Base-by-base conservation (phyloP, 306 rosid species). In the Castanopsis chinensis region DNA sequence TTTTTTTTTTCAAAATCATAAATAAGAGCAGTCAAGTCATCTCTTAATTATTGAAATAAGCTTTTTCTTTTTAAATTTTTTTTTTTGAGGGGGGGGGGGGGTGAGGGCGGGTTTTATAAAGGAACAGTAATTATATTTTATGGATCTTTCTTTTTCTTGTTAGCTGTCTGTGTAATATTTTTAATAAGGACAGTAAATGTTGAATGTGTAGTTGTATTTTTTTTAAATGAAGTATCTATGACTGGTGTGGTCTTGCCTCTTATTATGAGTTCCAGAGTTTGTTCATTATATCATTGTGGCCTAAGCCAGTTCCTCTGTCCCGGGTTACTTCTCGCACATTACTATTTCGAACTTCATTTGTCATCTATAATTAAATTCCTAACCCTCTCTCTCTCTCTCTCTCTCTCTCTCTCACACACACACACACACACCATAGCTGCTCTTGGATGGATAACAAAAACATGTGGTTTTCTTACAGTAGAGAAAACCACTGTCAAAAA, bases 1-100 rank as follows among this genome's bases (percentile, higher is more conserved):
- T 8, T 41, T 3, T 41, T 41, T 25, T 25, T n/a, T 73, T 83
- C 83, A 77, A 75, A 83, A 78, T 74, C 8, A 4, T 78, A 71
- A 56, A 11, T 30, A 15, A 68, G 63, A 4, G 55, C 61, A 17
- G 41, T 21, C 52, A 5, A 68, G 6, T 23, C 33, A 37, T 49
- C 45, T 79, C 58, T 72, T 75, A 35, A 58, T n/a, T 83, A 69
- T 37, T 72, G 86, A 74, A 4, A 6, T 9, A 13, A 49, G 11
- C 12, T 49, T 17, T 7, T 4, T 28, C 14, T 58, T 20, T 58
- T 58, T 58, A 1, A 9, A n/a, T n/a, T n/a, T 20, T 20, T 14
- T 4, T 5, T 2, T 11, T 2, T 4, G 5, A 1, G 4, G 3
- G 5, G 4, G 1, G 13, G 18, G 65, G 15, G 11, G 28, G 32